Evolutionary conservation across 2,329 filamentous ascomycete genomes (phyloP).

Genomic region (Arthrobotrys pseudoclavata): DNA sequence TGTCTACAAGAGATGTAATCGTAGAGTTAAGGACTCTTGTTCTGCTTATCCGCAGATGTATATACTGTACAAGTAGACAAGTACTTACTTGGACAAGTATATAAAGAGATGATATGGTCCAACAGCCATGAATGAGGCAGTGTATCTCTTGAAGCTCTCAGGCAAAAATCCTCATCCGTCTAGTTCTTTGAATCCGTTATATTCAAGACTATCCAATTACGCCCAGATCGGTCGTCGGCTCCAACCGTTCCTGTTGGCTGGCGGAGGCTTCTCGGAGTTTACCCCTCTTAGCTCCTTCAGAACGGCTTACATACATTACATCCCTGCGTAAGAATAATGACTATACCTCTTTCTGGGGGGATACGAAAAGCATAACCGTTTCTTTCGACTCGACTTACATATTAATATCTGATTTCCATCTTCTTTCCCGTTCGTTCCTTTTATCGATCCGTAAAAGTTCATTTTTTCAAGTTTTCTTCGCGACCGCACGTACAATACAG

Average conservation of each 20-base stretch:
- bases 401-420: conserved; percentile 29
- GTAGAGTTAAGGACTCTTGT: background rate
- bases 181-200: conserved; percentile 23
- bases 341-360: conserved; percentile 21
- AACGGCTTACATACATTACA: conserved; percentile 34
- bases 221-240: conserved; percentile 38
- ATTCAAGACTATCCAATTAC: conserved; percentile 14
- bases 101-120: conserved; percentile 37
- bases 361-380: conserved; percentile 33
- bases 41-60: conserved; percentile 36
- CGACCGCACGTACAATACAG: background rate
- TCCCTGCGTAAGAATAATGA: background rate
- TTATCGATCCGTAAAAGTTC: conserved; percentile 9
- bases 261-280: conserved; percentile 53
- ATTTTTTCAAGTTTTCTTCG: conserved; percentile 2
- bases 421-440: conserved; percentile 4
- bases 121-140: background rate
- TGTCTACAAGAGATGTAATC: background rate
- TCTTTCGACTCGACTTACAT: conserved; percentile 19
- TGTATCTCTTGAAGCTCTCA: background rate
- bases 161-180: background rate
- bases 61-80: background rate
- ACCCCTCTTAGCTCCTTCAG: conserved; percentile 44
- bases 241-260: conserved; percentile 23
- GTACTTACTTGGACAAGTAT: conserved; percentile 3